Evolutionary conservation across 208 protist species (phyloP), one percentile per base, ranked within the genome.

Genomic region (Trypanosoma scelopori): DNA sequence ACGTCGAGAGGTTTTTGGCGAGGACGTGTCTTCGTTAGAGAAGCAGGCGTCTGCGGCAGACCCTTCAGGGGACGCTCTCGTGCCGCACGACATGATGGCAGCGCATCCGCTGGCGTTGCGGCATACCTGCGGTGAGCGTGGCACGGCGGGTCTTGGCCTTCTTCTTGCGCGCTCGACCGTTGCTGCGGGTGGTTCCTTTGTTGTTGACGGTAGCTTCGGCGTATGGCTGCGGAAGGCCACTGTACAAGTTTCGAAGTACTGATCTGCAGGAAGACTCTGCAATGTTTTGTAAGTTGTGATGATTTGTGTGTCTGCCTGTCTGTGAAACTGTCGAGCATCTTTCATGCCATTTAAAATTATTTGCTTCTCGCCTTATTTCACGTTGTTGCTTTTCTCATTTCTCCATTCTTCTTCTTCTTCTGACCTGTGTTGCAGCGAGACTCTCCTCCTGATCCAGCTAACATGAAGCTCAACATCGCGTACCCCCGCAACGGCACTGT

Each of bases 381-480:
- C 27, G 55, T 53, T 18, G 48, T 27, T 56, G 3, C 6, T 25
- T 56, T 39, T 49, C 53, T 53, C 49, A 25, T 72, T 25, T 66
- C 35, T 30, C 20, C 50, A 13, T 55, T 56, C 23, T 42, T 71
- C n/a, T 71, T 18, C 52, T 58, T 28, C 43, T 39, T 37, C 43
- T 53, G 49, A 55, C 47, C n/a, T 58, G 62, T 45, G 30, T 57
- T 27, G 23, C 56, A 65, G 55, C 58, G 23, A 50, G 32, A 37
- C 3, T 37, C 32, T 37, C 32, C 9, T 37, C 32, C 56, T 60
- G 56, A 46, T 51, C 61, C 39, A 60, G 47, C 57, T 22, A 57
- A 60, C 11, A 95, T 95, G 89, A 95, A 95, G 77, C 82, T 95
- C 66, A 95, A 95, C 81, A 85, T 95, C 63, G 89, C 89, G 32